A percentile compares a stretch with the other conserved stretches of the same genome.
phyloP scores from a whole-genome alignment of 164 flowering plant species.

The Cinnamomum chago region DNA sequence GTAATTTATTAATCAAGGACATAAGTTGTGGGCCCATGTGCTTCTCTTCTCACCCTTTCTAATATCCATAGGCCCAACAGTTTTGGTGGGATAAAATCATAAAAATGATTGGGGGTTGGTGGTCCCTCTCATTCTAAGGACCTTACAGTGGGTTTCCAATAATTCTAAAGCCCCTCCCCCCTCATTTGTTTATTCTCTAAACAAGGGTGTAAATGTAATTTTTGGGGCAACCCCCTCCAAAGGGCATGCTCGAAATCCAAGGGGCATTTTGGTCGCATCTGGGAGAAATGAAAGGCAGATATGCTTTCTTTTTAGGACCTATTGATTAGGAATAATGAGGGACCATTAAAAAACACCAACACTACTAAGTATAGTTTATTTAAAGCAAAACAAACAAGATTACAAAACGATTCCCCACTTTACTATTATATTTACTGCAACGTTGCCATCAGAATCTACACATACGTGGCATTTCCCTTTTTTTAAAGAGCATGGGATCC shows the following conservation, averaged over 20 bases:
- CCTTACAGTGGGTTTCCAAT: not conserved
- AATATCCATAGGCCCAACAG: too few species aligned
- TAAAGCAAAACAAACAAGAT: not conserved
- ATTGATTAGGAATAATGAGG: not conserved
- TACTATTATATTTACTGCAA: not conserved
- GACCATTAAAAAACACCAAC: not conserved
- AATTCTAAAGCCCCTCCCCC: not conserved
- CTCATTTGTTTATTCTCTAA: not conserved
- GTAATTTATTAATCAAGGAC: too few species aligned
- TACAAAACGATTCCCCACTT: too few species aligned
- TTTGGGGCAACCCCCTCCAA: not conserved
- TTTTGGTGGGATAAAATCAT: too few species aligned
- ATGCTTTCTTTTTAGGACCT: not conserved
- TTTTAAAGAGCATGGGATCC: too few species aligned
- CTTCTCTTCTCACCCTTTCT: too few species aligned
- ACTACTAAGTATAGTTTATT: too few species aligned
- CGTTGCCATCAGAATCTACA: not conserved
- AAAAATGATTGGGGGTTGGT: too few species aligned
- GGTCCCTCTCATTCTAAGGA: not conserved
- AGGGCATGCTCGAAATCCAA: not conserved
- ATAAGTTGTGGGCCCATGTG: too few species aligned
- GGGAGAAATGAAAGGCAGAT: slow-evolving; percentile 6
- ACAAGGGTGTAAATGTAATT: not conserved
- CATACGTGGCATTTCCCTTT: not conserved
- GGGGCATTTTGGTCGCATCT: slow-evolving; percentile 13